phyloP scores from a whole-genome alignment of 768 basidiomycete species.

The Boletus sp. region DNA sequence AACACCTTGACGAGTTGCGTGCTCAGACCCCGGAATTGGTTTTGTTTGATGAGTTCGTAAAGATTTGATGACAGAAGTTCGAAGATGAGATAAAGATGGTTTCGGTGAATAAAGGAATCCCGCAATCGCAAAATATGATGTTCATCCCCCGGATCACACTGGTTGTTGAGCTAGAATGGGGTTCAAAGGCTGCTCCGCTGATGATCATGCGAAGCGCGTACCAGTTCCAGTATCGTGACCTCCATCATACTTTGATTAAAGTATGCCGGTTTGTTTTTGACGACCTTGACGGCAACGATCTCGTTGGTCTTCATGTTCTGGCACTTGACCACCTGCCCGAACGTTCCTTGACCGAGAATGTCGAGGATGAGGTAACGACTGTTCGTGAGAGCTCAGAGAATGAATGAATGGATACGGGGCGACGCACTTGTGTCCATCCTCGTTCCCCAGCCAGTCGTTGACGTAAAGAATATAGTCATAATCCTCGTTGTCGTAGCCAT shows the following conservation, averaged over 20 bases:
- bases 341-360: slow-evolving; percentile 97
- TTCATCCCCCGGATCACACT: slow-evolving; percentile 90
- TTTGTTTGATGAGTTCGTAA: slow-evolving; percentile 99
- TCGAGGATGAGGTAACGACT: slow-evolving; percentile 93
- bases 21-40: slow-evolving; percentile 96
- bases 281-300: slow-evolving; percentile 97
- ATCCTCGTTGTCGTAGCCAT: slow-evolving; percentile 98
- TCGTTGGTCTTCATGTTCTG: slow-evolving; percentile 99
- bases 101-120: slow-evolving; percentile 96
- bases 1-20: slow-evolving; percentile 99
- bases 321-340: slow-evolving; percentile 99
- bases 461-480: slow-evolving; percentile 99
- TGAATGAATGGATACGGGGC: neutral
- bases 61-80: slow-evolving; percentile 96
- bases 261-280: slow-evolving; percentile 99
- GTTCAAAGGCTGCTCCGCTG: neutral
- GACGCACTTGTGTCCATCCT: slow-evolving; percentile 91
- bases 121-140: slow-evolving; percentile 95
- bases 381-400: slow-evolving; percentile 17
- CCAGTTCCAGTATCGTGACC: slow-evolving; percentile 95
- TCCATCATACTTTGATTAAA: slow-evolving; percentile 99
- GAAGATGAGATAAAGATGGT: slow-evolving; percentile 96
- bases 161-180: slow-evolving; percentile 79
- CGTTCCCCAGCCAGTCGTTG: slow-evolving; percentile 94
- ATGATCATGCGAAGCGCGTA: slow-evolving; percentile 42